Evolutionary conservation across 2,329 filamentous ascomycete species (phyloP), one percentile per base, ranked within the genome.

Genomic region (Fusarium nelsonii): DNA sequence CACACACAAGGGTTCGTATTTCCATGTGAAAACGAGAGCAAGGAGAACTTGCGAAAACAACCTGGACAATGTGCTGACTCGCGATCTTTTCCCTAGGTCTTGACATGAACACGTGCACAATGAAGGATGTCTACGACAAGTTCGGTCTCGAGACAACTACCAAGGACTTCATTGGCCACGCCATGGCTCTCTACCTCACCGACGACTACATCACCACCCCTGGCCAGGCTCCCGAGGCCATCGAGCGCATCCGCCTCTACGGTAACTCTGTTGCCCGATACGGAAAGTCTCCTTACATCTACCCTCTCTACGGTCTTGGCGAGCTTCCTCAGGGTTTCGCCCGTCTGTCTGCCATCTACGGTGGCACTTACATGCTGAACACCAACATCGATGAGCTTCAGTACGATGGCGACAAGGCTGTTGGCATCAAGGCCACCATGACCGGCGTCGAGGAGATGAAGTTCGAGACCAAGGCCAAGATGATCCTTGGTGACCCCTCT

Each of bases 51-150:
- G 46, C 41, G 16, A 44, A 34, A 14, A 28, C 8, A 12, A 12
- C 36, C 10, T 33, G 16, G 3, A 39, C 23, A 16, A 6, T 32
- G 36, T 34, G 40, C 70, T 77, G 48, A 76, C 64, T 51, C 2
- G 45, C 30, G 12, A n/a, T 11, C 33, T 20, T 26, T 23, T 41
- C 8, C 30, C 10, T 70, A 94, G 95, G 94, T 64, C 87, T 98
- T 71, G 90, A 96, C 81, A 85, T 99, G 69, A 85, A 86, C 76
- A 87, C 82, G 64, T 91, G 87, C 84, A 95, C 92, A 63, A 97
- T 98, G 94, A 97, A 93, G 86, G 95, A 97, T n/a, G 92, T 99
- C 37, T 99, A 97, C 78, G 94, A 98, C 84, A 97, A 98, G 81
- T 99, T 97, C 75, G 92, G 94, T 61, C 91, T 99, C 66, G 96